Base-by-base conservation (phyloP, 768 basidiomycete genomes). In the Krasilnikovozyma curviuscula region DNA sequence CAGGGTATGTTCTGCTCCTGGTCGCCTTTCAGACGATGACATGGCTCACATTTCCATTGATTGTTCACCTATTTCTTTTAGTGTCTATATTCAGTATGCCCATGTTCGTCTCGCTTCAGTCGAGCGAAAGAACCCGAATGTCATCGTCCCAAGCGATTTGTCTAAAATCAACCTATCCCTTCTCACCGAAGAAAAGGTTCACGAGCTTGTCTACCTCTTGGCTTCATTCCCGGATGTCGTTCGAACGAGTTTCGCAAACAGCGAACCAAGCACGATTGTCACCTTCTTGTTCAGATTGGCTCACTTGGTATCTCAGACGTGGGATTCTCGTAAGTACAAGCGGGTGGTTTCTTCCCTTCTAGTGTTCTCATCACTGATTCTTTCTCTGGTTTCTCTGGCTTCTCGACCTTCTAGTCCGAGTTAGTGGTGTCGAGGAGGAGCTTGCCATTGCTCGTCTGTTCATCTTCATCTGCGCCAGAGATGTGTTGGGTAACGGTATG, bases 71-170 rank as follows among this genome's bases (percentile, higher is more conserved):
- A 47, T 37, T 27, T 16, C n/a, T 38, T 53, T 51, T 50, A 59
- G 63, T 47, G 84, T 86, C 0, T 95, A 93, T 68, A 76, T 95
- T 24, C 89, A 95, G 69, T 95, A 95, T 63, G 84, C 86, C 0
- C 89, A 93, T 67, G 88, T 88, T 56, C 83, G 89, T 18, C 70
- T 95, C 27, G 74, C 80, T 7, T 93, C 88, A 1, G 79, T 95
- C 60, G 77, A 76, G 56, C 83, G 88, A 48, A 89, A 91, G 66
- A 88, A 89, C 66, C 83, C 84, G 2, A 73, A 82, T 49, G 77
- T 89, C 27, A 55, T 55, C 25, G 67, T 83, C 33, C 68, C 74
- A 10, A 54, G 59, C 5, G 63, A 64, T 25, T 30, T 62, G 27
- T 42, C 60, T n/a, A 64, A 77, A 54, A 79, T 91, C 63, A 68